Evolutionary conservation across 345 rosid genomes (phyloP).

Genomic region (Dovyalis caffra): DNA sequence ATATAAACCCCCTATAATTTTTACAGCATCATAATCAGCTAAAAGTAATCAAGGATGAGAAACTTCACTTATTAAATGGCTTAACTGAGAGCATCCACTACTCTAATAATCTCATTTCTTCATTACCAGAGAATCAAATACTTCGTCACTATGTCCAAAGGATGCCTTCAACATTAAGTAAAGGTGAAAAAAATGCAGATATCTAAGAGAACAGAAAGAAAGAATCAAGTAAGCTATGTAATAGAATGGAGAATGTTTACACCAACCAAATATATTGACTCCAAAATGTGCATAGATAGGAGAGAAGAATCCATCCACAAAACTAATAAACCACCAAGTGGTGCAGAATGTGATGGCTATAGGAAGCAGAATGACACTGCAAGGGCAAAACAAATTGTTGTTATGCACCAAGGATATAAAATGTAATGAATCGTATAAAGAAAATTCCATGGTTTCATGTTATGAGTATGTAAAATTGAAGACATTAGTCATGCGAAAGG

Average conservation of each 20-base stretch:
- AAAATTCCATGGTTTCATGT: background rate
- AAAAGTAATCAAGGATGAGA: no score
- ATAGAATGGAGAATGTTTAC: background rate
- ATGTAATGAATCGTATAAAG: background rate
- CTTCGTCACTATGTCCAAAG: background rate
- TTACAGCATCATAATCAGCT: no score
- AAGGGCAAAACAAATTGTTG: background rate
- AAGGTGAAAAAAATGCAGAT: no score
- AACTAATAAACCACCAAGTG: conserved; percentile 77
- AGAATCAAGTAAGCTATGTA: background rate
- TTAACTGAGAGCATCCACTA: background rate
- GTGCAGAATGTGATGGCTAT: conserved; percentile 68
- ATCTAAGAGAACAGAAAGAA: background rate
- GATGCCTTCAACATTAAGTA: background rate
- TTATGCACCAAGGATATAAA: background rate
- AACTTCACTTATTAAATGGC: no score
- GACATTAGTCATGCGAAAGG: no score
- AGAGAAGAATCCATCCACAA: conserved; percentile 72
- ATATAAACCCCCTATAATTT: no score
- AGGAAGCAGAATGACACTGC: conserved; percentile 71
- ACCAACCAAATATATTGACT: conserved; percentile 58
- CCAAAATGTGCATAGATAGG: conserved; percentile 71
- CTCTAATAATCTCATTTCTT: no score
- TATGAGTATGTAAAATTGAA: no score
- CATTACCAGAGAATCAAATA: no score